Evolutionary conservation across 257 asterid genomes (phyloP).

Genomic region (Solanum sitiens): DNA sequence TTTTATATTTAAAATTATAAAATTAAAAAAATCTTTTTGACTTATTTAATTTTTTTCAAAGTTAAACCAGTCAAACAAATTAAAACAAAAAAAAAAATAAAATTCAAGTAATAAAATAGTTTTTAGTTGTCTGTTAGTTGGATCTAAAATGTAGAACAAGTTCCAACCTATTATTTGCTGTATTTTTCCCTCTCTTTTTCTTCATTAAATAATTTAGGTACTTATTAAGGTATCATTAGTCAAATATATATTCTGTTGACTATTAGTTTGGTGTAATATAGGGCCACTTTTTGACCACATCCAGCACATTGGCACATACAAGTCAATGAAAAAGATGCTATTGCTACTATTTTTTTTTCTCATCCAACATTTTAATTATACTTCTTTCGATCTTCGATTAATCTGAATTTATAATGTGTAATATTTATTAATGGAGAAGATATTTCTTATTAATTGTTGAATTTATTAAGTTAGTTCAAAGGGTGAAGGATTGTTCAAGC

Average conservation of each 20-base stretch:
- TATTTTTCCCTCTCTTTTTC: background rate
- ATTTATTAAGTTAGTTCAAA: too few species aligned
- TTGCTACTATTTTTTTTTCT: background rate
- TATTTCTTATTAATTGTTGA: too few species aligned
- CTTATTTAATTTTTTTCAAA: background rate
- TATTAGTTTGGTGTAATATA: background rate
- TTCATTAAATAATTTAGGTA: background rate
- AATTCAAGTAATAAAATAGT: background rate
- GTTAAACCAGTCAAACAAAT: background rate
- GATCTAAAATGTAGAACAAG: background rate
- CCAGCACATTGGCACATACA: background rate
- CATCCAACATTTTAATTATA: background rate
- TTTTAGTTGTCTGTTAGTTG: background rate
- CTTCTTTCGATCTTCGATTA: background rate
- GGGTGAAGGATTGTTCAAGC: too few species aligned
- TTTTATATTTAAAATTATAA: too few species aligned
- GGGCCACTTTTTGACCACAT: background rate
- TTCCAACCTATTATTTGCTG: background rate
- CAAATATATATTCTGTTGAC: background rate
- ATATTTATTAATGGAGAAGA: background rate
- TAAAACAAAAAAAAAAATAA: rapidly evolving
- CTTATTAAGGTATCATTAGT: background rate
- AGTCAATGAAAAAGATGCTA: background rate
- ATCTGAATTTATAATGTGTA: background rate
- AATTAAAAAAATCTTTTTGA: too few species aligned